These are phyloP conservation scores for Colletotrichum lupini DNA, from an alignment of 2,329 filamentous ascomycete genomes.

Conservation along the genomic window DNA sequence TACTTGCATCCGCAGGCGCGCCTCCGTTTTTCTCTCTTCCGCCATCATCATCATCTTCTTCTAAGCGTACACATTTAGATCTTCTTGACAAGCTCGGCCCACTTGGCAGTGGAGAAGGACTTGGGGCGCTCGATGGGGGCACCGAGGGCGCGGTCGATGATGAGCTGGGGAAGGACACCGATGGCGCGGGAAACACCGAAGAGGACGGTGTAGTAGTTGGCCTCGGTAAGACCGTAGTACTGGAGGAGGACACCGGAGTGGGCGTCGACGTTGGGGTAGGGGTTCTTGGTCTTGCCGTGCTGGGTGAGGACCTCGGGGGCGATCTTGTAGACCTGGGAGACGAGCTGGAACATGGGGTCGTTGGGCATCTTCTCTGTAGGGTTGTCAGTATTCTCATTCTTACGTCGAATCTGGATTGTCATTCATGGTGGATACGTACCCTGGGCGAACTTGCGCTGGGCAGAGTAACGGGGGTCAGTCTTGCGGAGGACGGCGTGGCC, in stretches of 20 bases:
- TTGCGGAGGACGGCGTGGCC: conserved; percentile 99
- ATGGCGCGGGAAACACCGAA: conserved; percentile 99
- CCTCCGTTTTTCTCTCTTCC: conserved; percentile 9
- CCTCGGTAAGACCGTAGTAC: conserved; percentile 99
- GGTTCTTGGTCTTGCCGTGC: conserved; percentile 99
- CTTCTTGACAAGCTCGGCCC: conserved; percentile 92
- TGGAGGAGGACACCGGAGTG: conserved; percentile 99
- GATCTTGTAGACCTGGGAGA: conserved; percentile 99
- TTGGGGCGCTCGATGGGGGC: conserved; percentile 98
- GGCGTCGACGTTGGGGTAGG: conserved; percentile 97
- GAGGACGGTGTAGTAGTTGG: conserved; percentile 99
- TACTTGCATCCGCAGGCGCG: conserved; percentile 5
- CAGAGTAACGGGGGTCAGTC: conserved; percentile 98
- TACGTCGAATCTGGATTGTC: not conserved
- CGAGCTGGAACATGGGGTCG: conserved; percentile 99
- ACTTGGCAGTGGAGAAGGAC: conserved; percentile 98
- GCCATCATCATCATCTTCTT: not conserved
- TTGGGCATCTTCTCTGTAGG: conserved; percentile 82
- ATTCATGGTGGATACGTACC: conserved; percentile 41
- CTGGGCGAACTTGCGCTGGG: conserved; percentile 96
- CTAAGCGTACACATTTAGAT: conserved; percentile 68
- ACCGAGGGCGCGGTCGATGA: conserved; percentile 98
- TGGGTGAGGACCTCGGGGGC: conserved; percentile 96
- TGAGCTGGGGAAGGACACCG: conserved; percentile 98
- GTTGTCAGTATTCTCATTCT: conserved; percentile 43